Evolutionary conservation across 2,329 filamentous ascomycete genomes (phyloP), one percentile per base, ranked within the genome.

Genomic region (Xylariaceae sp.): DNA sequence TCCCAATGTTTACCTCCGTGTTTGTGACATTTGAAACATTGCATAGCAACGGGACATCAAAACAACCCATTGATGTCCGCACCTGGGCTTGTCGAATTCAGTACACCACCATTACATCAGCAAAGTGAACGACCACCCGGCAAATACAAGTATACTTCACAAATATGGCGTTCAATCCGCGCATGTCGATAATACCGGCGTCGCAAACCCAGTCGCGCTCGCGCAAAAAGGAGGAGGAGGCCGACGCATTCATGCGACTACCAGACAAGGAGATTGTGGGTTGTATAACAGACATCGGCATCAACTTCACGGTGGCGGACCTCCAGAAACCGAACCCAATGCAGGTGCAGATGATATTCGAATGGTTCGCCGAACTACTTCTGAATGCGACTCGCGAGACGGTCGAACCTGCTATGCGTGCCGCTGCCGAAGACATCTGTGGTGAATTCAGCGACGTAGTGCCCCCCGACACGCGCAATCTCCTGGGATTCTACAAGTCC

Each of bases 251-350:
- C 52, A 78, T 79, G 68, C 69, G 72, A 38, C 68, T 80, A 40
- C 70, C 75, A 6, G 78, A 80, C 61, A 73, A 72, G 55, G 92
- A 98, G 63, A 96, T 98, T 46, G 90, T 90, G 52, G 88, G 86
- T 60, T 98, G 92, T 64, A 96, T 98, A 68, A 92, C 84, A 56
- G 92, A 97, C 62, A 95, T 97, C 56, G 90, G 90, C 43, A 89
- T 97, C 55, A 81, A 79, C 18, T 96, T 97, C 63, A 85, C 79
- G 24, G 72, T 89, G 13, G 78, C 84, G 45, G 90, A 98, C 65
- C 75, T 98, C 28, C 81, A 90, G 54, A 97, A 96, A 59, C 92
- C 92, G 4, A 95, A 95, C 54, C 84, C 92, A 3, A 78, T 90
- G 44, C 88, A 95, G 57, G 89, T 97, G 38, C 92, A 98, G 65